Evolutionary conservation across 768 basidiomycete species (phyloP).

Genomic region (Termitomyces sp.): DNA sequence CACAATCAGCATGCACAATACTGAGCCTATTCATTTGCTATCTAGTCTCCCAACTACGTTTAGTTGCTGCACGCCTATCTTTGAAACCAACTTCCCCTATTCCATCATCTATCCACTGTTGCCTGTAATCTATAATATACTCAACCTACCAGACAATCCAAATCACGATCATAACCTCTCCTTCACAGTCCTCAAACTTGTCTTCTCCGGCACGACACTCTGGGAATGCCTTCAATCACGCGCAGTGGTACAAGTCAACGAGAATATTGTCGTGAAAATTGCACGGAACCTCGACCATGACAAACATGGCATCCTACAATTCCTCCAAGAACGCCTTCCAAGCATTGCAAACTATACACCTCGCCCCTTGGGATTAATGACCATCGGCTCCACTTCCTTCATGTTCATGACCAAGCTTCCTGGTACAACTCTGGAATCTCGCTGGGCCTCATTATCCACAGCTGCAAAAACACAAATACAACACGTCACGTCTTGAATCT

Average conservation of each 20-base stretch:
- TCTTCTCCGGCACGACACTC: background rate
- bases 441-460: background rate
- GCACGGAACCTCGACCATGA: background rate
- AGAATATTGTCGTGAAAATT: background rate
- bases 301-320: background rate
- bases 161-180: background rate
- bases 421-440: background rate
- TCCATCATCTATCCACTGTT: background rate
- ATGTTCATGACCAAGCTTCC: slow-evolving; percentile 4
- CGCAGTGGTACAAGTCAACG: background rate
- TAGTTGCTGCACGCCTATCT: no score
- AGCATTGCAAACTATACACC: background rate
- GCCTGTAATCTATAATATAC: background rate
- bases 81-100: background rate
- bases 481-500: background rate
- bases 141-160: background rate
- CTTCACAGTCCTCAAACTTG: background rate
- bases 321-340: background rate
- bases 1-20: no score
- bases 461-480: background rate
- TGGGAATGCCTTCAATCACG: background rate
- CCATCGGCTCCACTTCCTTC: background rate
- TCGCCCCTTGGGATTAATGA: background rate
- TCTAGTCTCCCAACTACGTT: no score
- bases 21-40: no score